Conservation (phyloP, 139 green algal genomes). For the Limnomonas spitsbergensis region DNA sequence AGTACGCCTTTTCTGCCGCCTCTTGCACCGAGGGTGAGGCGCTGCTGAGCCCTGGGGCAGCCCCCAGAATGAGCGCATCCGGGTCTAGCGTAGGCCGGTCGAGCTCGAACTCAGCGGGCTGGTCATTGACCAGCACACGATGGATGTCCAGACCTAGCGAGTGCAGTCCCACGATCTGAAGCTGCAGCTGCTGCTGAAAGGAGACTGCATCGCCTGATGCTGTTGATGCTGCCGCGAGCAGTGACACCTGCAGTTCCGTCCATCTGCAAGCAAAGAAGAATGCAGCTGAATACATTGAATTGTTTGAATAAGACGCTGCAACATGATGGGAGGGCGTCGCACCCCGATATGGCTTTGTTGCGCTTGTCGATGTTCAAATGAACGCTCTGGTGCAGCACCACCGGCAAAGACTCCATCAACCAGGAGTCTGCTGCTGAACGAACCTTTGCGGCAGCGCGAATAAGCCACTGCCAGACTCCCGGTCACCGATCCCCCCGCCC, state of each 20-base stretch:
- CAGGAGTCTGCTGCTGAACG: no score
- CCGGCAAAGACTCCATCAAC: no score
- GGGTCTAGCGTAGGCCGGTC: not conserved
- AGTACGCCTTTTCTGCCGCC: not conserved
- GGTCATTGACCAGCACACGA: not conserved
- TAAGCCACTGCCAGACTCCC: no score
- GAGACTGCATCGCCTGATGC: not conserved
- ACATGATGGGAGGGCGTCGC: not conserved
- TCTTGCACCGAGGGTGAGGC: not conserved
- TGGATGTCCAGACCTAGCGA: not conserved
- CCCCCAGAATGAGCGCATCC: not conserved
- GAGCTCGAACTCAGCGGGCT: not conserved
- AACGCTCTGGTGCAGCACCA: not conserved
- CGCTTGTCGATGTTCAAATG: not conserved
- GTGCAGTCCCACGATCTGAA: not conserved
- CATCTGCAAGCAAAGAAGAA: not conserved
- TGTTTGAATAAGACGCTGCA: not conserved
- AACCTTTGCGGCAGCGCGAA: no score
- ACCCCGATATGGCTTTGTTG: not conserved
- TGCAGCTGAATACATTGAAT: not conserved
- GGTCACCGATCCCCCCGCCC: no score
- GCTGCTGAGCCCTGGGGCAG: not conserved
- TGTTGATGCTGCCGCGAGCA: no score
- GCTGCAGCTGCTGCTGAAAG: not conserved
- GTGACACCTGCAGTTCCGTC: not conserved